phyloP scores from a whole-genome alignment of 768 basidiomycete genomes.

The Lactarius sanguifluus region DNA sequence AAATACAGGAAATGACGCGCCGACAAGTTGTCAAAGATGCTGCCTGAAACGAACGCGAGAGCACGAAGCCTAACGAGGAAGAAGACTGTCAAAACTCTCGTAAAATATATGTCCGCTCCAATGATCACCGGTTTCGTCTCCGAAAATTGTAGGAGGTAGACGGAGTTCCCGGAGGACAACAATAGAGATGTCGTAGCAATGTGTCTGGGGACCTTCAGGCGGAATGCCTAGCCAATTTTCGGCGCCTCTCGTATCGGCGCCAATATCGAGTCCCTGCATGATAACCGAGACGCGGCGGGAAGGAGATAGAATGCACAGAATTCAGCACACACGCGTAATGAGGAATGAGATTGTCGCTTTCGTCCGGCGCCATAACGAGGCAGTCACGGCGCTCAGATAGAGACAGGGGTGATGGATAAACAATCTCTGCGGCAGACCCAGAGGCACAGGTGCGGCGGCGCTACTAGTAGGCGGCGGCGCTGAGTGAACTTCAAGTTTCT shows the following conservation, averaged over 20 bases:
- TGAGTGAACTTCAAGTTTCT: neutral
- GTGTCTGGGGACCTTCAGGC: constrained; percentile 15
- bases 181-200: constrained; percentile 17
- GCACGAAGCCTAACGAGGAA: neutral
- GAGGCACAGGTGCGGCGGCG: neutral
- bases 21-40: neutral
- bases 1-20: neutral
- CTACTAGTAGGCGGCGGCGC: too few relatives aligned
- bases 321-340: neutral
- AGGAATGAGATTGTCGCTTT: neutral
- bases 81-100: neutral
- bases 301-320: neutral
- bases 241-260: constrained; percentile 3
- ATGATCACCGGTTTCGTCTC: neutral
- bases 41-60: neutral
- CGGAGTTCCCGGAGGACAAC: neutral
- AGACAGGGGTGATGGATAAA: neutral
- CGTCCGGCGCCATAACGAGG: too few relatives aligned
- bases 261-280: constrained; percentile 27
- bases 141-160: constrained; percentile 15
- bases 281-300: neutral
- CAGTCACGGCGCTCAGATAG: neutral
- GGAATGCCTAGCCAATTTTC: constrained; percentile 9
- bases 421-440: neutral
- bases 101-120: neutral